Evolutionary conservation across 148 eudicot genomes (phyloP).

Genomic region (Persicaria tinctoria): DNA sequence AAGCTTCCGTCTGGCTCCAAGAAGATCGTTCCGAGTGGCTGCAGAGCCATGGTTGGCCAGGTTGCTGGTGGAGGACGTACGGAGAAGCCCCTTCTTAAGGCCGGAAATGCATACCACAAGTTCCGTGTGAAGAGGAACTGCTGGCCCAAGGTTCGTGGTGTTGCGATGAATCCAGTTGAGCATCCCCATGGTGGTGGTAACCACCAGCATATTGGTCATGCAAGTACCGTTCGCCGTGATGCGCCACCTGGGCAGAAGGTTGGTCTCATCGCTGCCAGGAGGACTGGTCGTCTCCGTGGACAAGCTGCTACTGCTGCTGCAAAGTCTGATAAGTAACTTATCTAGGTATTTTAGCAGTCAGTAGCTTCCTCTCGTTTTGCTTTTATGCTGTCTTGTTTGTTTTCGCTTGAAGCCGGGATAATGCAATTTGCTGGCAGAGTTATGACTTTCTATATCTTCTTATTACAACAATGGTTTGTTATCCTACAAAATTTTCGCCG

Average conservation of each 20-base stretch:
- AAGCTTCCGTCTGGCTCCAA: slow-evolving; percentile 18
- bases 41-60: slow-evolving; percentile 22
- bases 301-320: slow-evolving; percentile 1
- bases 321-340: neutral
- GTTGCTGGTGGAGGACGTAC: slow-evolving; percentile 23
- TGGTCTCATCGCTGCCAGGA: slow-evolving; percentile 1
- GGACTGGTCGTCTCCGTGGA: slow-evolving; percentile 3
- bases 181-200: slow-evolving; percentile 3
- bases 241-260: slow-evolving; percentile 15
- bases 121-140: slow-evolving; percentile 20
- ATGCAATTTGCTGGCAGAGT: too few relatives aligned
- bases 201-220: neutral
- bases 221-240: slow-evolving; percentile 17
- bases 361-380: too few relatives aligned
- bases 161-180: slow-evolving; percentile 17
- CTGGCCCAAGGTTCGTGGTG: slow-evolving; percentile 25
- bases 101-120: slow-evolving; percentile 21
- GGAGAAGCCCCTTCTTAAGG: slow-evolving; percentile 17
- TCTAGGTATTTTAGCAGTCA: too few relatives aligned
- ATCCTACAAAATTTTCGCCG: too few relatives aligned
- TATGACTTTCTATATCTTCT: too few relatives aligned
- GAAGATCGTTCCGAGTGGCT: slow-evolving; percentile 17
- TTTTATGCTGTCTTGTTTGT: too few relatives aligned
- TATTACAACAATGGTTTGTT: too few relatives aligned
- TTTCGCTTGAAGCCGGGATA: too few relatives aligned